Base-by-base conservation (phyloP, 2,329 filamentous ascomycete species). In the Diaporthe ampelina region DNA sequence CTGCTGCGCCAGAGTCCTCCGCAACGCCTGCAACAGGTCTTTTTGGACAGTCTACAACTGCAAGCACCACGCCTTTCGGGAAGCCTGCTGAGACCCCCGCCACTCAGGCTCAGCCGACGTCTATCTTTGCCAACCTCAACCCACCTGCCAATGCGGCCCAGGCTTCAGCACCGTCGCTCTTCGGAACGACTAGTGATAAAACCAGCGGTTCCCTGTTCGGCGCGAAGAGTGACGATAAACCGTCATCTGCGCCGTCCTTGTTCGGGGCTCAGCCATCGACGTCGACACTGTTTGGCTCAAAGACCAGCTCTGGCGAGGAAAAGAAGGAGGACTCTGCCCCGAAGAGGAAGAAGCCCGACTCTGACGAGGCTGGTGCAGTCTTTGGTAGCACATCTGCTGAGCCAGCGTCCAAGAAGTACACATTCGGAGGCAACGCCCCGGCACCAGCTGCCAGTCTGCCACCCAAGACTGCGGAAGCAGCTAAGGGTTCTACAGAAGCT, bases 91-190 rank as follows among this genome's bases (percentile, higher is more conserved):
- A 83, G 35, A 70, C 81, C 26, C 72, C 78, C 21, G 75, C 73
- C 24, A 72, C 81, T 40, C 77, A 78, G 8, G 78, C 79, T 72
- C 79, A 81, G 74, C 78, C 80, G 17, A 78, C 82, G 9, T 80
- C 81, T 1, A 77, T 85, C 8, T 85, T 85, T 52, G 81, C 75
- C 81, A 50, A 65, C 78, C 9, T 72, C 24, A 76, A 70, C 32
- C 52, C 56, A 8, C 37, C 74, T 52, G 69, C 68, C 4, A 52
- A 61, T 9, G 48, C 59, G 17, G 32, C 56, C 17, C 81, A 81
- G 61, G 59, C 78, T 19, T 76, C 80, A 40, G 82, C 82, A 72
- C 61, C 80, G 8, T 68, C 77, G 13, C 76, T 79, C 11, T 78
- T 79, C 67, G 77, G 76, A n/a, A 40, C 75, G 35, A 50, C 70